These are phyloP conservation scores for Beta vulgaris DNA, from an alignment of 148 eudicot genomes.

Conservation along the genomic window DNA sequence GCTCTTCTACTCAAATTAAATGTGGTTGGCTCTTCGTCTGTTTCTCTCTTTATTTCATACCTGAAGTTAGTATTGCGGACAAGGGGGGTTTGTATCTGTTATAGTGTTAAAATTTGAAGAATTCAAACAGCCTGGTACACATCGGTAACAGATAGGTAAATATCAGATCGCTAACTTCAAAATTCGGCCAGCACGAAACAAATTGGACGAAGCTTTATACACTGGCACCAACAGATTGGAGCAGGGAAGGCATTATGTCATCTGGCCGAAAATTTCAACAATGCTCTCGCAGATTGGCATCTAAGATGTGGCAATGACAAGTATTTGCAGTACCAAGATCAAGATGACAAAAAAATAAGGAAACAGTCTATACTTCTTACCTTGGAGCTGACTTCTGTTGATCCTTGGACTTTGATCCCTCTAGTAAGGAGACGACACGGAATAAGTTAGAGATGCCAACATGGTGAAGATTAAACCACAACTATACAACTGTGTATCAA, in stretches of 20 bases:
- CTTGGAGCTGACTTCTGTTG: slow-evolving; percentile 50
- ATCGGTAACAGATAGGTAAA: too few relatives aligned
- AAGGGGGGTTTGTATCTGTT: too few relatives aligned
- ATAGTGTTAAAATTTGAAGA: background rate
- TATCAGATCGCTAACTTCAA: background rate
- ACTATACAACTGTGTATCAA: background rate
- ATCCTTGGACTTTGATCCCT: slow-evolving; percentile 38
- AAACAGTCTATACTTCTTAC: slow-evolving; percentile 30
- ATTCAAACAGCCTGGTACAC: background rate
- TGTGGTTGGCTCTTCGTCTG: too few relatives aligned
- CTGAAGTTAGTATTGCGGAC: too few relatives aligned
- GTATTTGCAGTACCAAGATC: background rate
- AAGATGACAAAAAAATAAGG: background rate
- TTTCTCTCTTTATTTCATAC: too few relatives aligned
- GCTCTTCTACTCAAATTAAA: background rate
- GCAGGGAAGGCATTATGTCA: background rate
- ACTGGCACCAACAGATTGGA: background rate
- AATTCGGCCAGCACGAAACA: background rate
- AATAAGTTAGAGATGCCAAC: background rate
- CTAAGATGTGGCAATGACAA: background rate
- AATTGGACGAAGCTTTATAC: background rate
- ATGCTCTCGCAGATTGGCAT: background rate
- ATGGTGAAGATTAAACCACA: background rate
- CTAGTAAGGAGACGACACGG: slow-evolving; percentile 27
- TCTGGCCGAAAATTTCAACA: background rate